Base-by-base conservation (phyloP, 163 green algal species). In the Dunaliella salina region DNA sequence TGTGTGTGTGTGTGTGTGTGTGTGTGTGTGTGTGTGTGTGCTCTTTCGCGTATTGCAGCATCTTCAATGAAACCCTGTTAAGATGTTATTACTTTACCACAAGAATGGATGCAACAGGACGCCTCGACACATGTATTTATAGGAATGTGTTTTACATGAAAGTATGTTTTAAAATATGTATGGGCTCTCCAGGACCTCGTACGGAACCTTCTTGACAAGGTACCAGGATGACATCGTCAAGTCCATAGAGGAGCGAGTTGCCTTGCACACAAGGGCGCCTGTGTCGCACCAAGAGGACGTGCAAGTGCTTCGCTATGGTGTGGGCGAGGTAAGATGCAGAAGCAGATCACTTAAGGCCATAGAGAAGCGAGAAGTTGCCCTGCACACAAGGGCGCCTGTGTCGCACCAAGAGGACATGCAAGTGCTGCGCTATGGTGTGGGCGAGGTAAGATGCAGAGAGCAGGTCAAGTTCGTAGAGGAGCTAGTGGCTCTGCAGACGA, bases 381-480 rank as follows among this genome's bases (percentile, higher is more conserved):
- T 85, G 17, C 94, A 92, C 91, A 91, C 92, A 11, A 85, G 91
- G n/a, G 83, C 95, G 22, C 91, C 91, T 32, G 59, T 94, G 11
- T 83, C 84, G 0, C 88, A 97, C 87, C 93, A 96, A 63, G 95
- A 97, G 83, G 94, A 97, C 89, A 93, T 95, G 86, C 94, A 97
- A 91, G 92, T 95, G 71, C 84, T 91, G 22, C 86, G 88, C 18
- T 93, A 93, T 69, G 88, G 88, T 34, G 80, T 89, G 24, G 90
- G 90, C 8, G 88, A 86, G 83, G 83, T n/a, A n/a, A n/a, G n/a
- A n/a, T n/a, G n/a, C n/a, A n/a, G n/a, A n/a, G n/a, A 8, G 79
- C 84, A 35, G 85, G 85, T 8, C 85, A 80, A 34, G 63, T 87
- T 8, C 40, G 8, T 50, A 50, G 40, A 50, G 8, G 40, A 50